phyloP scores from a whole-genome alignment of 305 asterid species.

The Rubia occidens region DNA sequence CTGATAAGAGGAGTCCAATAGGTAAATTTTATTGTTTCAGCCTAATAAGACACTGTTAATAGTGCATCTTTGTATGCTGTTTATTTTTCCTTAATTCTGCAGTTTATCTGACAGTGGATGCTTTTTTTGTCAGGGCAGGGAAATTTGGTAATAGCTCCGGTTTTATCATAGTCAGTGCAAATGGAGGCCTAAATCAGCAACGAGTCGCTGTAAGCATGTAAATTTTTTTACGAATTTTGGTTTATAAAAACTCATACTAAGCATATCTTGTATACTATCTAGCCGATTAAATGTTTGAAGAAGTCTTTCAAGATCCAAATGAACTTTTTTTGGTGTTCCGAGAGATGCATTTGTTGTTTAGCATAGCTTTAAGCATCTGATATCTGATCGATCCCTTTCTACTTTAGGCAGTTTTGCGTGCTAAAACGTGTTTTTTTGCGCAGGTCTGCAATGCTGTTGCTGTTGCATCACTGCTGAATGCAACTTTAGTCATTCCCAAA shows the following conservation, averaged over 20 bases:
- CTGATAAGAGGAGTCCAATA: constrained; percentile 36
- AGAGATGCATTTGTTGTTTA: neutral
- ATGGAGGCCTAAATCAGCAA: constrained; percentile 94
- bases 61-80: neutral
- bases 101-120: constrained; percentile 16
- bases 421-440: constrained; percentile 1
- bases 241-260: neutral
- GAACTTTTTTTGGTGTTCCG: neutral
- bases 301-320: neutral
- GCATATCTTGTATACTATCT: neutral
- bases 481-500: constrained; percentile 79
- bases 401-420: neutral
- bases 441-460: constrained; percentile 95
- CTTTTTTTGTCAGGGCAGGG: constrained; percentile 48
- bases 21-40: no score
- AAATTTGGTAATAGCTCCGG: constrained; percentile 44
- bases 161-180: constrained; percentile 68
- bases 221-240: neutral
- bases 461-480: constrained; percentile 74
- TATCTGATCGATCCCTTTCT: no score
- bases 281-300: neutral
- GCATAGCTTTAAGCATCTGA: no score
- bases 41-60: constrained; percentile 3
- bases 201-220: constrained; percentile 74
- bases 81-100: constrained; percentile 2